Base-by-base conservation (phyloP, 202 grass and related monocot species). In the Hordeum pubiflorum region DNA sequence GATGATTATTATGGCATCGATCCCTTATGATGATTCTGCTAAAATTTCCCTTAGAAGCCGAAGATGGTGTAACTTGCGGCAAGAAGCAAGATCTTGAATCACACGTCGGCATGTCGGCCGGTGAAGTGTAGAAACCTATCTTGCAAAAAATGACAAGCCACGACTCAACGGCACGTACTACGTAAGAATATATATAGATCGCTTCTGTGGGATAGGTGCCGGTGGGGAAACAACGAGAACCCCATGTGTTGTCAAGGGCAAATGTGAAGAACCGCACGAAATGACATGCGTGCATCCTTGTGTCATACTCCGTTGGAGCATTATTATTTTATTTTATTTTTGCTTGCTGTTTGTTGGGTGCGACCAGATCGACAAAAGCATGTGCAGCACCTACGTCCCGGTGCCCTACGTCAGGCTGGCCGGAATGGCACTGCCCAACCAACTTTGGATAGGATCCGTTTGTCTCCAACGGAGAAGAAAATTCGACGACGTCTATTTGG, bases 351-450 rank as follows among this genome's bases (percentile, higher is more conserved):
- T 68, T 23, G 74, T 58, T 68, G 76, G 40, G 1, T 4, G 21
- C 85, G 10, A 54, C 0, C 50, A 52, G 48, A 18, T 52, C 15
- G 48, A 52, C 48, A 52, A 52, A 7, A 87, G 26, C 72, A 50
- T 62, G 63, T 32, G 22, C 23, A 10, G 58, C 50, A 58, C 36
- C 10, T 21, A 11, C 18, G 6, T 69, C 3, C 50, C 0, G 38
- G 69, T 31, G 17, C 40, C 68, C 57, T 83, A 82, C 66, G 27
- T 73, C 43, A 20, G 61, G 21, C 76, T 75, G 70, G 36, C 39
- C 33, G 78, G 86, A 88, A 34, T 63, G 50, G 81, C 38, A 69
- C 75, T 10, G 33, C 2, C 68, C 69, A 88, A 68, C 77, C 24
- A 7, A 86, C 63, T 69, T 50, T 18, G 29, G 61, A 64, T 87